Base-by-base conservation (phyloP, 2,329 filamentous ascomycete genomes). In the Pseudocercospora vitis region DNA sequence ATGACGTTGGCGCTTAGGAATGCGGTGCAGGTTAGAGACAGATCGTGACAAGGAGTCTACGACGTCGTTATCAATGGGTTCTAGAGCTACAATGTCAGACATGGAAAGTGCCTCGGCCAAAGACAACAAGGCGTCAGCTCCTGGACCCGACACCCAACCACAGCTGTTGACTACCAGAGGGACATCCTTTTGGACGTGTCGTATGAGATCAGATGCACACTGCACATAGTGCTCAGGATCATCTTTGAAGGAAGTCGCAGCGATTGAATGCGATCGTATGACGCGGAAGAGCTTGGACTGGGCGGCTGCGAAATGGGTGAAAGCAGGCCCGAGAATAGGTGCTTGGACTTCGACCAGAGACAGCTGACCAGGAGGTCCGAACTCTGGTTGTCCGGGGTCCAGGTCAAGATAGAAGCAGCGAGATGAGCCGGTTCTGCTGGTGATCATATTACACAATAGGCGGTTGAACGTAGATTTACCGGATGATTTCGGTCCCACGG, bases 321-420 rank as follows among this genome's bases (percentile, higher is more conserved):
- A 91, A 0, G 86, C 77, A 1, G 86, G 81, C 0, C 83, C 80
- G 4, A 91, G 73, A 47, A 89, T 84, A 0, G 85, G 81, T 24
- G 77, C 70, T 1, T 73, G 75, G 8, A 91, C 71, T 23, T 81
- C 76, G 11, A 85, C 74, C 3, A 92, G 79, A 1, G 87, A 88
- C 16, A 92, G 65, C 11, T 86, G 83, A 0, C 88, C 88, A 0
- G 85, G 81, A 1, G 85, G 78, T 0, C 81, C 81, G 66, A 87
- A 91, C 65, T 91, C 88, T 2, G 88, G 87, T 63, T 91, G 88
- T 0, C 85, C 86, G 0, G 87, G 86, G 65, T 94, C 88, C 7
- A 92, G 76, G 62, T 94, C 89, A 5, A 94, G 76, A n/a, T 87
- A 74, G 50, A 77, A 78, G 63, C 63, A 57, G 52, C 61, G 62